Conservation (phyloP, 2,329 filamentous ascomycete genomes). For the Ophiostoma novo-ulmi region DNA sequence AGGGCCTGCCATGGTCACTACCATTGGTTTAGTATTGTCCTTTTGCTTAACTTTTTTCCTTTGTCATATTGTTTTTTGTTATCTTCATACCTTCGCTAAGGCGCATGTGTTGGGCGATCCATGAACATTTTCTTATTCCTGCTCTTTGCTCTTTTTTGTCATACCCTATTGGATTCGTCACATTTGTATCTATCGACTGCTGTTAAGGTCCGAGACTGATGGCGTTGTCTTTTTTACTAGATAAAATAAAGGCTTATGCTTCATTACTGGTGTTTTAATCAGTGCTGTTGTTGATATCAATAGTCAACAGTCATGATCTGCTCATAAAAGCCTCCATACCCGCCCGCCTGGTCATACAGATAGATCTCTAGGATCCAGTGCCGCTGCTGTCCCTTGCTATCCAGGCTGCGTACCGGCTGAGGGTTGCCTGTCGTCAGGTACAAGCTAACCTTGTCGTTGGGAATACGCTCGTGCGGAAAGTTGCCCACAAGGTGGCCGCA, state of each 20-base stretch:
- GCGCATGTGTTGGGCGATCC: neutral
- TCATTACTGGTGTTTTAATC: neutral
- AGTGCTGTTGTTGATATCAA: neutral
- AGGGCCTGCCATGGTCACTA: neutral
- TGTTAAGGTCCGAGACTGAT: neutral
- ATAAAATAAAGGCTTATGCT: neutral
- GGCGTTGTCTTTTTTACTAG: neutral
- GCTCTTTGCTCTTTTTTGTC: neutral
- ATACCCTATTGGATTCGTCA: constrained; percentile 8
- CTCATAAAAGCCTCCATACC: constrained; percentile 18
- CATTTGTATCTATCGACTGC: neutral
- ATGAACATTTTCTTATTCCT: neutral
- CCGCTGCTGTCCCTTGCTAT: constrained; percentile 18
- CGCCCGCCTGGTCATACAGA: constrained; percentile 15
- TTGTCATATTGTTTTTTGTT: neutral
- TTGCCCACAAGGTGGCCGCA: constrained; percentile 19
- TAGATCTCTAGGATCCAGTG: constrained; percentile 22
- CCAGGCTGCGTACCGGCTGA: constrained; percentile 8
- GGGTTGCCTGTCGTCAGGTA: constrained; percentile 18
- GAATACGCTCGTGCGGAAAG: constrained; percentile 22
- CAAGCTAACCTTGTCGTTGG: constrained; percentile 17
- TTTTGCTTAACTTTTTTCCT: neutral
- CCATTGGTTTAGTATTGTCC: neutral
- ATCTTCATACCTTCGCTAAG: neutral
- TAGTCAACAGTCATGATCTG: constrained; percentile 19